Evolutionary conservation across 2,329 filamentous ascomycete species (phyloP).

Genomic region (Penicillium concentricum): DNA sequence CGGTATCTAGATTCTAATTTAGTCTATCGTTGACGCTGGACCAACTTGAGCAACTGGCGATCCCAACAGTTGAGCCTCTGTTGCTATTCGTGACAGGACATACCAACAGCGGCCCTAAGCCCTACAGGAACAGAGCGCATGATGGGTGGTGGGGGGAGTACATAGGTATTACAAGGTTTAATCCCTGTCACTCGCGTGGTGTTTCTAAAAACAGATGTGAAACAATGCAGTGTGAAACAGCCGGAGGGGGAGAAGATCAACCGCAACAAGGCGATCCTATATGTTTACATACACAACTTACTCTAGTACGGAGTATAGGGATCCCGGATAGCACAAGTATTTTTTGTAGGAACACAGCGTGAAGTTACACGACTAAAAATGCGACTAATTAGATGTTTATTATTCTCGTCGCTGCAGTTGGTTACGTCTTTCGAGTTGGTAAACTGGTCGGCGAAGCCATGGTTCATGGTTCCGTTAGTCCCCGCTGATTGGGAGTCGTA

Average conservation of each 20-base stretch:
- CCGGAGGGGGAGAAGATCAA: neutral
- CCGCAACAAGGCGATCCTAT: neutral
- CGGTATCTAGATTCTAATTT: neutral
- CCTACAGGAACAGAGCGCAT: neutral
- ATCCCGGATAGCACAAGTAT: neutral
- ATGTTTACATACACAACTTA: neutral
- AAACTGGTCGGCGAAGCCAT: constrained; percentile 1
- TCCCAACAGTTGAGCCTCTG: neutral
- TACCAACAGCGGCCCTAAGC: constrained; percentile 1
- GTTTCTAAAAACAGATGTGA: constrained; percentile 11
- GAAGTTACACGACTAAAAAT: neutral
- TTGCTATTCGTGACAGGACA: neutral
- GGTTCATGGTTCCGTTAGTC: constrained; percentile 10
- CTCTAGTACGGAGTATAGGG: neutral
- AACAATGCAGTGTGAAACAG: neutral
- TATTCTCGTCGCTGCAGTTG: neutral
- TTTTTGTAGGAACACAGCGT: neutral
- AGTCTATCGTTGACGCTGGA: neutral
- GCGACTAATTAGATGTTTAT: neutral
- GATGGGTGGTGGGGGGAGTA: neutral
- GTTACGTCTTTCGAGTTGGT: neutral
- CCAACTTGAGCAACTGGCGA: neutral
- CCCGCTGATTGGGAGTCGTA: constrained; percentile 3
- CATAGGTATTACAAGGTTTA: neutral
- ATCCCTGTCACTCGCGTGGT: constrained; percentile 14